Evolutionary conservation across 2,329 filamentous ascomycete genomes (phyloP), one percentile per base, ranked within the genome.

Genomic region (Fusarium odoratissimum): DNA sequence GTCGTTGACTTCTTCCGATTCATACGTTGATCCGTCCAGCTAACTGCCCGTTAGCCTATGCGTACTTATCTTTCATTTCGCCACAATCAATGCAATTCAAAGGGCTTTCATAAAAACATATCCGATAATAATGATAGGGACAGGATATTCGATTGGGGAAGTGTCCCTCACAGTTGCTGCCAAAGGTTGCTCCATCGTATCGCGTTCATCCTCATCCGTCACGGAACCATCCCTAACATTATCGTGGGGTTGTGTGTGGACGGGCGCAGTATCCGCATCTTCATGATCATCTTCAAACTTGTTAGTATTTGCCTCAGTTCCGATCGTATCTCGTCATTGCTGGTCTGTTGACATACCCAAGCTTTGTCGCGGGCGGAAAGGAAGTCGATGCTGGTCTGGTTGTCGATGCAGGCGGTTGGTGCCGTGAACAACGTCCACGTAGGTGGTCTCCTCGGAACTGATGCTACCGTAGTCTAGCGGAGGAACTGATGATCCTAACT

Each of bases 91-190:
- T 35, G 35, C 37, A 30, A 42, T 46, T 14, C 30, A 60, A 16
- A 12, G 48, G 23, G 46, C 25, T 51, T 49, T 49, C 44, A 33
- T 41, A 8, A 7, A 48, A 30, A 31, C 23, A 55, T 21, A 25
- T 31, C 30, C 23, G 30, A 33, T 35, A 35, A 33, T 48, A 49
- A 35, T 37, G 40, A 21, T 13, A 23, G 17, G 30, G 23, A 17
- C n/a, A 14, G 23, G 31, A 17, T 25, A 21, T 28, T 38, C 38
- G 21, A 6, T 33, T 25, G 21, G 30, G 23, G 28, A 23, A 28
- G 38, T n/a, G 38, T 48, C 25, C 69, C 70, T 73, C 41, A 72
- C 70, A 48, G 25, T 45, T 46, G 56, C 37, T 44, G 44, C 28
- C 40, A 38, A 41, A 38, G 35, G 49, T 44, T 41, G 54, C 19